These are phyloP conservation scores for Monilinia fructicola DNA, from an alignment of 2,329 filamentous ascomycete species.

Conservation along the genomic window DNA sequence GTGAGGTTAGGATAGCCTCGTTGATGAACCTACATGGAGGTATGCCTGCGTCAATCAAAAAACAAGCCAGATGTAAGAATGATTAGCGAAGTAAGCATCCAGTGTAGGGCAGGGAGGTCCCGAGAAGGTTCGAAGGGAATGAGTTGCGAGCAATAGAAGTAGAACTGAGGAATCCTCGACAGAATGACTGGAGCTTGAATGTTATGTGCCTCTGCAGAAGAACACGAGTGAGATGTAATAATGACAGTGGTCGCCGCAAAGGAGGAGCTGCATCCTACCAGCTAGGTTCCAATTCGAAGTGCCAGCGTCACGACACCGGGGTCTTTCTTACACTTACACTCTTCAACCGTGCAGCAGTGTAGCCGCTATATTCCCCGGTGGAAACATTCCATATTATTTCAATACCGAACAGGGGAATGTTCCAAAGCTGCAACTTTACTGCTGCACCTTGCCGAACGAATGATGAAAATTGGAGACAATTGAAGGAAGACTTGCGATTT, in stretches of 20 bases:
- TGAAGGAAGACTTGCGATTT: slow-evolving; percentile 25
- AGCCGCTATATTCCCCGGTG: slow-evolving; percentile 24
- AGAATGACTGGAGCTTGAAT: neutral
- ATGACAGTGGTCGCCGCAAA: slow-evolving; percentile 8
- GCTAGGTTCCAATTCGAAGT: slow-evolving; percentile 15
- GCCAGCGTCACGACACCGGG: slow-evolving; percentile 17
- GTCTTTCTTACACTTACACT: slow-evolving; percentile 5
- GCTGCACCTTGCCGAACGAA: slow-evolving; percentile 21
- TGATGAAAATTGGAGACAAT: slow-evolving; percentile 14
- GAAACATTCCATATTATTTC: slow-evolving; percentile 21
- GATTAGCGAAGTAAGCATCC: slow-evolving; percentile 5
- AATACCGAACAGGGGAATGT: slow-evolving; percentile 23
- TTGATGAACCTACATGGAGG: slow-evolving; percentile 17
- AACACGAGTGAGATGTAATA: neutral
- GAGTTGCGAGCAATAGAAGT: slow-evolving; percentile 1
- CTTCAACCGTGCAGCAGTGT: slow-evolving; percentile 20
- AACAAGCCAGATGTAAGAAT: slow-evolving; percentile 9
- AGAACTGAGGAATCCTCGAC: slow-evolving; percentile 2
- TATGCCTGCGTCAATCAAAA: slow-evolving; percentile 15
- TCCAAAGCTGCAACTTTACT: slow-evolving; percentile 21
- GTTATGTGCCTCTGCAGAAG: neutral
- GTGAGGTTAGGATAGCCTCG: slow-evolving; percentile 22
- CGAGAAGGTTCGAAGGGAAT: slow-evolving; percentile 9
- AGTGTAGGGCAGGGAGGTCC: slow-evolving; percentile 8
- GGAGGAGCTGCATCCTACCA: slow-evolving; percentile 20